A percentile compares a stretch with the other conserved stretches of the same genome.
phyloP scores from a whole-genome alignment of 345 rosid species.

The Aquilaria yunnanensis region DNA sequence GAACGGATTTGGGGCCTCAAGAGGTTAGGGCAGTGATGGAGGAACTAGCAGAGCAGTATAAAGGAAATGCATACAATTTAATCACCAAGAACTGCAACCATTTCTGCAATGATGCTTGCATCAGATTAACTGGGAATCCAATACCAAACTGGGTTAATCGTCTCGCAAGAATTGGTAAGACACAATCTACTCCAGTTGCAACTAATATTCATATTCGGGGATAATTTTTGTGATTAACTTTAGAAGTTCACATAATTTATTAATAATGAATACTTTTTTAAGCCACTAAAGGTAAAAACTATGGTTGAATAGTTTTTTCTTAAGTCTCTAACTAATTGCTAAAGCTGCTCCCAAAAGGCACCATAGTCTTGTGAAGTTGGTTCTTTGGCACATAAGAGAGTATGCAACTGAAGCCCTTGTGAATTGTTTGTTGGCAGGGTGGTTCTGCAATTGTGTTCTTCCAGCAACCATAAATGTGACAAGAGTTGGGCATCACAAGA shows the following conservation, averaged over 20 bases:
- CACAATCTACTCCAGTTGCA: not conserved
- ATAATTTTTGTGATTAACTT: not conserved
- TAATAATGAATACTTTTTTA: not conserved
- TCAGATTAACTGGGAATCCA: slow-evolving; percentile 69
- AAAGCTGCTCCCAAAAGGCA: not conserved
- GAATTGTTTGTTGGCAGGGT: slow-evolving; percentile 36
- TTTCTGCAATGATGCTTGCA: slow-evolving; percentile 86
- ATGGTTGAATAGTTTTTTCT: not conserved
- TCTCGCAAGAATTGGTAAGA: slow-evolving; percentile 86
- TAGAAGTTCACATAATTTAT: not conserved
- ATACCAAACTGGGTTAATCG: slow-evolving; percentile 98
- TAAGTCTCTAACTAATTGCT: not conserved
- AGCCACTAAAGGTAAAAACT: not conserved
- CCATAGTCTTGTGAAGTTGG: not conserved
- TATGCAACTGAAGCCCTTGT: not conserved
- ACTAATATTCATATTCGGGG: not conserved
- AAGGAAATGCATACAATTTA: slow-evolving; percentile 82
- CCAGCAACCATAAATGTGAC: slow-evolving; percentile 71
- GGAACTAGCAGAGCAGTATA: slow-evolving; percentile 61
- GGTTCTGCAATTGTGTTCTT: slow-evolving; percentile 86
- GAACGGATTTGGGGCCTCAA: slow-evolving; percentile 57
- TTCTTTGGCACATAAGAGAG: not conserved
- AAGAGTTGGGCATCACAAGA: slow-evolving; percentile 44
- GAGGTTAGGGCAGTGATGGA: slow-evolving; percentile 79
- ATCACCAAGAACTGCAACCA: slow-evolving; percentile 97